phyloP scores from a whole-genome alignment of 2,329 filamentous ascomycete genomes.

The Thielaviopsis euricoi region DNA sequence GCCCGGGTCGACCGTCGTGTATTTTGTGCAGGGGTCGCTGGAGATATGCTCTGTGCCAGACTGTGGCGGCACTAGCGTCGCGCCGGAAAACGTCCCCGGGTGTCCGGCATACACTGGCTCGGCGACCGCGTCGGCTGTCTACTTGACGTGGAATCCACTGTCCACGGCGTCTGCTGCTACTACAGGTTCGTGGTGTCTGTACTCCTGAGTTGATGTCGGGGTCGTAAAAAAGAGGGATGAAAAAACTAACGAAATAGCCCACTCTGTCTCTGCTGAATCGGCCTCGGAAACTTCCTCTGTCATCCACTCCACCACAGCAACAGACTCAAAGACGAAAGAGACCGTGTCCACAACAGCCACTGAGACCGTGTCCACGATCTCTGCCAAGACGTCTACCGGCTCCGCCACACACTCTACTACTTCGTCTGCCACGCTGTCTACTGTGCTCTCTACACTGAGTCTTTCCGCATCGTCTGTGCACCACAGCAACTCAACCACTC shows the following conservation, averaged over 20 bases:
- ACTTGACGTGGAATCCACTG: constrained; percentile 19
- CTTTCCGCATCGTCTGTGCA: background rate
- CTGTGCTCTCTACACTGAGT: background rate
- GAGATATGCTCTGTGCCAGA: constrained; percentile 48
- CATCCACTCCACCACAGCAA: background rate
- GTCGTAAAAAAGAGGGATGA: background rate
- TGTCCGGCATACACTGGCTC: constrained; percentile 40
- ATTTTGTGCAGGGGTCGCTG: constrained; percentile 45
- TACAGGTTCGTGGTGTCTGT: no score
- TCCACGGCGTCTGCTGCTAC: background rate
- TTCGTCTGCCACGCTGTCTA: background rate
- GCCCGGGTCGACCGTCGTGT: constrained; percentile 31
- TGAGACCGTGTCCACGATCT: background rate
- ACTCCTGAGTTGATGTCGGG: no score
- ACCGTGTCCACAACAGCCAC: background rate
- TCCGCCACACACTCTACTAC: background rate
- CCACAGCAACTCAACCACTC: background rate
- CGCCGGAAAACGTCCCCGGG: constrained; percentile 46
- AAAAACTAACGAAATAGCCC: no score
- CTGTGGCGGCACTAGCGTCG: constrained; percentile 50
- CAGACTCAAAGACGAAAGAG: background rate
- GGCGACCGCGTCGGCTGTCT: constrained; percentile 34
- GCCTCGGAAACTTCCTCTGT: background rate
- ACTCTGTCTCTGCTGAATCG: background rate
- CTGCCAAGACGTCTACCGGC: background rate